Conservation (phyloP, 176 grass and related monocot genomes). For the Ampelocalamus luodianensis region DNA sequence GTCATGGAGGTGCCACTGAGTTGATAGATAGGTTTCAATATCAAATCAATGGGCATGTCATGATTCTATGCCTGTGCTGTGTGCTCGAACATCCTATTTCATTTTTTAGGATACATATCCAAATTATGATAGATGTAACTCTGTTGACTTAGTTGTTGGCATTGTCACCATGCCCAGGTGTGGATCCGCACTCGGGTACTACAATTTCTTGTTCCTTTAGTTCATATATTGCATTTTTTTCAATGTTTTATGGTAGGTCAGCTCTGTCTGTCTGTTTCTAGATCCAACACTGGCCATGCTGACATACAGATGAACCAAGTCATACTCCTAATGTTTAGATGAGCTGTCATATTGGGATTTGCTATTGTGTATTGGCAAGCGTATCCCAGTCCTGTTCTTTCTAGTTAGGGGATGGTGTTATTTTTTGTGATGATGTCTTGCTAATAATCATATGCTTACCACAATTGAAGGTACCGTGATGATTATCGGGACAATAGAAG, state of each 20-base stretch:
- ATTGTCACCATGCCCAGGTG: neutral
- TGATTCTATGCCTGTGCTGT: neutral
- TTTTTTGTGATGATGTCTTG: neutral
- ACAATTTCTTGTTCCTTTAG: neutral
- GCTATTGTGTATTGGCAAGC: neutral
- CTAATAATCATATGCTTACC: conserved; percentile 13
- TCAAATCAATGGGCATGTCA: neutral
- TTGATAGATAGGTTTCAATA: neutral
- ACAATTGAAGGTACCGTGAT: conserved; percentile 51
- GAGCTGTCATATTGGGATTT: conserved; percentile 15
- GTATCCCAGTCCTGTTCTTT: neutral
- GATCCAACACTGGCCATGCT: neutral
- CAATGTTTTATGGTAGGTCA: neutral
- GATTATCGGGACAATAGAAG: conserved; percentile 60
- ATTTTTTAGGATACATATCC: neutral
- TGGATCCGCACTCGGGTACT: neutral
- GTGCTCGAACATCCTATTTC: neutral
- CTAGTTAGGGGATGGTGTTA: neutral
- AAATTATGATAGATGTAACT: neutral
- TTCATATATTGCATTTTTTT: neutral
- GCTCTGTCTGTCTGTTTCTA: neutral
- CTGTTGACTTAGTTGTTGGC: neutral
- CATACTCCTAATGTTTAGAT: conserved; percentile 2
- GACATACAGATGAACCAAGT: neutral
- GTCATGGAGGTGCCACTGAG: neutral